Base-by-base conservation (phyloP, 805 yeast genomes). In the Komagataella mondaviorum region DNA sequence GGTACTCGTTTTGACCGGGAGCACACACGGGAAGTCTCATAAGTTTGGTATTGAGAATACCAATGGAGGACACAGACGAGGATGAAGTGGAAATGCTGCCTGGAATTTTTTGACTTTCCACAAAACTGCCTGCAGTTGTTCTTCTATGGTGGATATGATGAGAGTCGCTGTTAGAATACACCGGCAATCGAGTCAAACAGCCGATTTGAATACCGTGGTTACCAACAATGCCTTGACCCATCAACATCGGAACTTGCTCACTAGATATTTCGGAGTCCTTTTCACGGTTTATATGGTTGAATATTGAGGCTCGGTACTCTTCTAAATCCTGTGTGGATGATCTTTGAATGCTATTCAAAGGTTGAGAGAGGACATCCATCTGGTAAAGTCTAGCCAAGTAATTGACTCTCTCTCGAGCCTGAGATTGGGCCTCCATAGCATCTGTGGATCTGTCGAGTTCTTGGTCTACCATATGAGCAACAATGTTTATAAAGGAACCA, bases 181-280 rank as follows among this genome's bases (percentile, higher is more conserved):
- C 60, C 6, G 71, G 71, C 14, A 64, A 53, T 51, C 64, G 66
- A 45, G 58, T 59, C 17, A 68, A 52, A 8, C 67, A 59, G 16
- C 54, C 57, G 23, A 66, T 51, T 16, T 65, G 68, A 2, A 68
- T 56, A 7, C 70, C 71, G 3, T 61, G 55, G 51, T 65, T 68
- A 47, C 60, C 58, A 1, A 47, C 51, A n/a, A 68, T 68, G 4
- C 68, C 65, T 53, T 67, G 70, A 8, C 71, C 71, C 6, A 66
- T 58, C 3, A 66, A 53, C 23, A 60, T 45, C 6, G 49, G 14
- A 36, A 17, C 30, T 4, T 48, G 46, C 3, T 20, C 24, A 17
- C 36, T 45, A 10, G 48, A 36, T 6, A 48, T 17, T 12, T 24
- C 43, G 8, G 44, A 17, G 14, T 43, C 39, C 10, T 43, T 17